Percentiles rank a stretch among this genome's conserved stretches.
Conservation (phyloP, 805 yeast genomes). For the Wickerhamomyces ciferrii region DNA sequence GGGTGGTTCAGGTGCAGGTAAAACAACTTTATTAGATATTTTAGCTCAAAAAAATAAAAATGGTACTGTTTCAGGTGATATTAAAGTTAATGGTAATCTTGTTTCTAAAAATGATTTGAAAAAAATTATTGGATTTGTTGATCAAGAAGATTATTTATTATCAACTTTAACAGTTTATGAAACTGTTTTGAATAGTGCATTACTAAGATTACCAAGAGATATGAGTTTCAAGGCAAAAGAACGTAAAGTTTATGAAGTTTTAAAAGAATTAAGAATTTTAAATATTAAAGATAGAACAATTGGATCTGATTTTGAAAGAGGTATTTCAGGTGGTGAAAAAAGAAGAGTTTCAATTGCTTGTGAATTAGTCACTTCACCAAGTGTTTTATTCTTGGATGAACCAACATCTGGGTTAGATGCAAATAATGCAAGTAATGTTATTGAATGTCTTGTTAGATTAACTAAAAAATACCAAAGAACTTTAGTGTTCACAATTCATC, state of each 20-base stretch:
- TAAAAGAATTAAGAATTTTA: slow-evolving; percentile 78
- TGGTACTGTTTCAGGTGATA: slow-evolving; percentile 63
- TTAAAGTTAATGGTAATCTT: slow-evolving; percentile 70
- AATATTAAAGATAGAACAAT: slow-evolving; percentile 80
- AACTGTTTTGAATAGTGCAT: slow-evolving; percentile 88
- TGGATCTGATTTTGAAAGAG: slow-evolving; percentile 86
- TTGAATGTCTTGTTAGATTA: slow-evolving; percentile 76
- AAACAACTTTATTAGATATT: slow-evolving; percentile 88
- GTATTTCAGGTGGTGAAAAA: slow-evolving; percentile 92
- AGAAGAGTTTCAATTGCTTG: slow-evolving; percentile 91
- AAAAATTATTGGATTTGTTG: slow-evolving; percentile 86
- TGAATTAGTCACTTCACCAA: slow-evolving; percentile 85
- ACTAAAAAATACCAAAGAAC: slow-evolving; percentile 83
- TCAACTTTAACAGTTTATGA: slow-evolving; percentile 96
- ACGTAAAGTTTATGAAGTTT: slow-evolving; percentile 76
- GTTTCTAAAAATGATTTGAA: slow-evolving; percentile 39
- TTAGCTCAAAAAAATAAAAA: slow-evolving; percentile 83
- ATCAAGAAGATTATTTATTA: slow-evolving; percentile 86
- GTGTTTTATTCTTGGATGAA: slow-evolving; percentile 79
- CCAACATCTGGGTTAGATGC: slow-evolving; percentile 97
- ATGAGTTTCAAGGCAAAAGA: slow-evolving; percentile 75
- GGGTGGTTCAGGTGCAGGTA: slow-evolving; percentile 99
- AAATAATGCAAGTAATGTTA: slow-evolving; percentile 86
- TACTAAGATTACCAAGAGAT: slow-evolving; percentile 74
- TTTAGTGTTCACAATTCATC: slow-evolving; percentile 90